Percentiles rank a stretch among this genome's conserved stretches.
These are phyloP conservation scores for Podospora appendiculata DNA, from an alignment of 495 filamentous ascomycete genomes.

Conservation along the genomic window DNA sequence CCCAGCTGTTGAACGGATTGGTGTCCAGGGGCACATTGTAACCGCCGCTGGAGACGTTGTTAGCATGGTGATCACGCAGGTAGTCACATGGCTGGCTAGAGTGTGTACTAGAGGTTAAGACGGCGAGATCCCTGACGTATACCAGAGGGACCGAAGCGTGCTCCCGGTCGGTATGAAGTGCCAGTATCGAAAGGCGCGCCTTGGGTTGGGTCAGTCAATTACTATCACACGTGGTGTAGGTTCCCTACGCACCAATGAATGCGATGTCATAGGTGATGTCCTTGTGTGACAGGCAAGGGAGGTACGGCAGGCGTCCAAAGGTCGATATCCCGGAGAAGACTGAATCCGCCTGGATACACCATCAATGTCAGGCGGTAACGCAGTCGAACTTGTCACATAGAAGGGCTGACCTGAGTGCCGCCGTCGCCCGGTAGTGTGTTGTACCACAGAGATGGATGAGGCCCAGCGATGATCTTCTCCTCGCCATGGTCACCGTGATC, in stretches of 20 bases:
- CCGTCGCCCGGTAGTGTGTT: conserved; percentile 49
- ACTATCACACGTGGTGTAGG: conserved; percentile 14
- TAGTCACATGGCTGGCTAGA: not conserved
- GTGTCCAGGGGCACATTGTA: conserved; percentile 74
- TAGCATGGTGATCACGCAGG: not conserved
- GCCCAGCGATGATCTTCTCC: conserved; percentile 38
- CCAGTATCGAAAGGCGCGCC: conserved; percentile 35
- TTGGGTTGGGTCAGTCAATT: conserved; percentile 10
- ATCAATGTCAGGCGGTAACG: conserved; percentile 3
- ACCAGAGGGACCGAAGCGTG: conserved; percentile 76
- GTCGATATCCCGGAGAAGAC: conserved; percentile 78
- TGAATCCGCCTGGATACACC: conserved; percentile 33
- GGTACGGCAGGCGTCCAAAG: conserved; percentile 73
- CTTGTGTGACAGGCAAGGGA: conserved; percentile 62
- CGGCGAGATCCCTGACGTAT: conserved; percentile 77
- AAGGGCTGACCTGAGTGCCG: conserved; percentile 41
- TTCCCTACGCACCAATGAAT: conserved; percentile 68
- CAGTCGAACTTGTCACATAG: not conserved
- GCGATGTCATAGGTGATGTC: conserved; percentile 69
- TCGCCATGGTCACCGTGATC: conserved; percentile 26
- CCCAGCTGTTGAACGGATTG: conserved; percentile 75
- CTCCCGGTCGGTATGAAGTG: conserved; percentile 45
- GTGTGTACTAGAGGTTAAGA: conserved; percentile 51
- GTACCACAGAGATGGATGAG: conserved; percentile 46
- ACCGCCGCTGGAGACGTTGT: conserved; percentile 41